Base-by-base conservation (phyloP, 495 filamentous ascomycete genomes). In the Xylaria acuta region DNA sequence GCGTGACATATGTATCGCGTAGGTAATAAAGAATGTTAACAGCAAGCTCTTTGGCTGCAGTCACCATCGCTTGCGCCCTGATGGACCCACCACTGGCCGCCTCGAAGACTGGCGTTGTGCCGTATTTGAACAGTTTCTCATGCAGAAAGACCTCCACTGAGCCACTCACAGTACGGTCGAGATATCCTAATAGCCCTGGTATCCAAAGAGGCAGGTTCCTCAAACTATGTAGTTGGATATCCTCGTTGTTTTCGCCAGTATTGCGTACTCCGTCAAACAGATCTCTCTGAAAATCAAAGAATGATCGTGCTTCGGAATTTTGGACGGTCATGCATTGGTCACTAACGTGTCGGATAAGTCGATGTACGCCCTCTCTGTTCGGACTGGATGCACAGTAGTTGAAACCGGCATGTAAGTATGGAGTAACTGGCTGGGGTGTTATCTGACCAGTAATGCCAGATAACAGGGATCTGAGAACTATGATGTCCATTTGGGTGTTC, bases 101-200 rank as follows among this genome's bases (percentile, higher is more conserved):
- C 1, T 75, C 78, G 51, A 79, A 76, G 6, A 45, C 63, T 6
- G 80, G 75, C 22, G 79, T 72, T 8, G 77, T 72, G 9, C 80
- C 78, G 63, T 84, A 75, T 47, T 80, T 79, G 75, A 94, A 90
- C 32, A 92, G 70, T 58, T 87, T 84, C 11, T 86, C 81, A 38
- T 85, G 83, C 43, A 93, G 76, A 62, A 92, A 81, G 5, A 82
- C 82, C 63, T 90, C 84, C 1, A 90, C 88, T 38, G 82, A 81
- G 20, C 80, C 78, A 30, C 88, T 87, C 32, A 93, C 84, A 3
- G 76, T 69, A 16, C 80, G 79, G 51, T 93, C 90, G 22, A 81
- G 85, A 73, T 91, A 92, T 56, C 88, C 87, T 25, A 94, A 84
- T 34, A 96, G 76, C 3, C 89, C 86, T 9, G 93, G 93, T 1